A percentile compares a stretch with the other conserved stretches of the same genome.
Conservation (phyloP, 129 eudicot species). For the Pseudognaphalium luteoalbum region DNA sequence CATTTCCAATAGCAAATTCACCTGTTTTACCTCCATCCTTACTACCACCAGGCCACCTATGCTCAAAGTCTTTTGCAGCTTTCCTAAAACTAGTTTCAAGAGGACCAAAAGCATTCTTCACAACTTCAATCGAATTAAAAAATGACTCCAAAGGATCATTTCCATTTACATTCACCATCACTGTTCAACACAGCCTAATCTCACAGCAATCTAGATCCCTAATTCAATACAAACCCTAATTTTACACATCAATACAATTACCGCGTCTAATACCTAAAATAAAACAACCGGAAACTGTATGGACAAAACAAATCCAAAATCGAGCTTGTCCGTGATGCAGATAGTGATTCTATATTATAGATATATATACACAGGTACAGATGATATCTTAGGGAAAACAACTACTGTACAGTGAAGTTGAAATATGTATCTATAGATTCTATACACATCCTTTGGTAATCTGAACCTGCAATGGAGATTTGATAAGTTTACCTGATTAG, state of each 20-base stretch:
- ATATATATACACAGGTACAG: background rate
- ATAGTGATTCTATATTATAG: background rate
- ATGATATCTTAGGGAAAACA: background rate
- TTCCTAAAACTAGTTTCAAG: conserved; percentile 62
- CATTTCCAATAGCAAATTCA: conserved; percentile 11
- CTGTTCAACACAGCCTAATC: conserved; percentile 25
- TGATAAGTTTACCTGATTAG: conserved; percentile 21
- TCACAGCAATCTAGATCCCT: conserved; percentile 7
- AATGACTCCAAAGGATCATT: conserved; percentile 73
- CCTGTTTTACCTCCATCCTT: conserved; percentile 30
- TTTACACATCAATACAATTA: background rate
- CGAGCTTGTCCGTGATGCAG: conserved; percentile 15
- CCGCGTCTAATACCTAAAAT: conserved; percentile 1
- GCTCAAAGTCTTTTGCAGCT: conserved; percentile 68
- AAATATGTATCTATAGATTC: conserved; percentile 25
- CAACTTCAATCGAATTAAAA: conserved; percentile 54
- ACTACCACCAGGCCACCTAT: conserved; percentile 48
- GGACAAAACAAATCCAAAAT: conserved; percentile 26
- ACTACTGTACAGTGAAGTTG: conserved; percentile 24
- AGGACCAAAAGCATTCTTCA: conserved; percentile 69
- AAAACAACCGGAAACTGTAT: conserved; percentile 6
- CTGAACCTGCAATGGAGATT: conserved; percentile 15
- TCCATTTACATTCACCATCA: conserved; percentile 60
- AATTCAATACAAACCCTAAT: conserved; percentile 27
- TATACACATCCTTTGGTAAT: conserved; percentile 17